These are phyloP conservation scores for Elongisporangium prolatum DNA, from an alignment of 352 stramenopile genomes.

Conservation along the genomic window DNA sequence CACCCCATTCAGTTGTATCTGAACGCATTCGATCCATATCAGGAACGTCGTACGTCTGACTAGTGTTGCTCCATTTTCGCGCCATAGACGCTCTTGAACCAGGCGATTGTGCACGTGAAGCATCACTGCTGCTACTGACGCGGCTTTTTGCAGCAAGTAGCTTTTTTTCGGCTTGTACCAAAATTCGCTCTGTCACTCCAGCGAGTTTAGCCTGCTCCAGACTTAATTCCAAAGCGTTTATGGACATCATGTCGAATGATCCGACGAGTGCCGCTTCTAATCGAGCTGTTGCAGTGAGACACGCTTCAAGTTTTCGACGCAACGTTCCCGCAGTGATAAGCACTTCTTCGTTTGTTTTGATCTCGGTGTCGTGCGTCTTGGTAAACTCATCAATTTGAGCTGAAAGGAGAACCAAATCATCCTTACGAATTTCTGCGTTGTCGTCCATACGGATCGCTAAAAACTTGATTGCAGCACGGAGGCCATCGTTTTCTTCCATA, in stretches of 20 bases:
- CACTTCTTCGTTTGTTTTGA: conserved; percentile 24
- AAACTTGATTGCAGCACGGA: conserved; percentile 54
- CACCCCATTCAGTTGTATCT: conserved; percentile 41
- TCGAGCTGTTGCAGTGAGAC: conserved; percentile 35
- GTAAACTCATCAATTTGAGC: conserved; percentile 51
- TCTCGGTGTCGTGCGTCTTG: conserved; percentile 19
- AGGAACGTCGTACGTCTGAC: neutral
- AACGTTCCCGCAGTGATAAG: conserved; percentile 40
- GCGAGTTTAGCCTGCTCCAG: conserved; percentile 55
- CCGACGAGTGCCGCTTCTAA: conserved; percentile 41
- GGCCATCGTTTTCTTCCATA: conserved; percentile 23
- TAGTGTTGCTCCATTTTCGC: neutral
- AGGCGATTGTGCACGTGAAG: conserved; percentile 10
- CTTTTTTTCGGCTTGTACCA: conserved; percentile 63
- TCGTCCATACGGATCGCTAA: conserved; percentile 39
- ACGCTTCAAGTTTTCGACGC: conserved; percentile 39
- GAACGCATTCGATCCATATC: conserved; percentile 21
- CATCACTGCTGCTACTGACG: conserved; percentile 24
- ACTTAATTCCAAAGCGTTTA: conserved; percentile 46
- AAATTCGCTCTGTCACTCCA: conserved; percentile 49
- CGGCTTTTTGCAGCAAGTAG: conserved; percentile 24
- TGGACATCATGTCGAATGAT: conserved; percentile 35
- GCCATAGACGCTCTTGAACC: conserved; percentile 6
- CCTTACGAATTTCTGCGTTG: conserved; percentile 56
- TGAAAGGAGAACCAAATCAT: conserved; percentile 46